Base-by-base conservation (phyloP, 2,329 filamentous ascomycete genomes). In the Aureobasidium melanogenum region DNA sequence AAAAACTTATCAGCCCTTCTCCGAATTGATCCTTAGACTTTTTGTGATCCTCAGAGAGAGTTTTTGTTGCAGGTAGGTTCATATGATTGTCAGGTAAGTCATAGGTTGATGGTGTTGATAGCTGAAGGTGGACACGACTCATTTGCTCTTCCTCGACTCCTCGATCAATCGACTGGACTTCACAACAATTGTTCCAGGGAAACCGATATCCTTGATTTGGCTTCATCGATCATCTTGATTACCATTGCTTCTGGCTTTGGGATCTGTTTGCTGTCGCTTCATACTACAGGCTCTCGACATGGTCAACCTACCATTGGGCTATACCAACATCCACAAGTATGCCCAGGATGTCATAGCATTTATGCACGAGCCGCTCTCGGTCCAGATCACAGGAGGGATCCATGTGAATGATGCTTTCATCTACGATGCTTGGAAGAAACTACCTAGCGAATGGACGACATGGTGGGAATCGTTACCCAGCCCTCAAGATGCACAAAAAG, bases 321-420 rank as follows among this genome's bases (percentile, higher is more conserved):
- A 64, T 30, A 36, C 50, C 15, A 24, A 61, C 22, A 43, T 54
- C 1, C 22, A 55, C 5, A 24, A 32, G 9, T 64, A 63, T 58
- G 61, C 63, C 7, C 44, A 50, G 28, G 56, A 61, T 17, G 24
- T 63, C 17, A 56, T 64, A 34, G 34, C 22, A 5, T 64, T 64
- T n/a, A 6, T 63, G 44, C 61, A 63, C 14, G 50, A 63, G 38
- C 63, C 63, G 3, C 57, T 63, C 3, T 62, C 63, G 14, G 41
- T 55, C 6, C 63, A 62, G 8, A 63, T 64, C 9, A 64, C 63
- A 28, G 63, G 63, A 24, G 63, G 63, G 0, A 64, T 64, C n/a
- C 63, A 64, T 38, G 63, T 64, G 30, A 64, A 64, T 28, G 63
- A 64, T 43, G 63, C 63, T 8, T 63, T 64, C 30, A 52, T 64